Percentiles rank a stretch among this genome's conserved stretches.
Evolutionary conservation across 2,329 filamentous ascomycete genomes (phyloP).

Genomic region (Colletotrichum brevisporum): DNA sequence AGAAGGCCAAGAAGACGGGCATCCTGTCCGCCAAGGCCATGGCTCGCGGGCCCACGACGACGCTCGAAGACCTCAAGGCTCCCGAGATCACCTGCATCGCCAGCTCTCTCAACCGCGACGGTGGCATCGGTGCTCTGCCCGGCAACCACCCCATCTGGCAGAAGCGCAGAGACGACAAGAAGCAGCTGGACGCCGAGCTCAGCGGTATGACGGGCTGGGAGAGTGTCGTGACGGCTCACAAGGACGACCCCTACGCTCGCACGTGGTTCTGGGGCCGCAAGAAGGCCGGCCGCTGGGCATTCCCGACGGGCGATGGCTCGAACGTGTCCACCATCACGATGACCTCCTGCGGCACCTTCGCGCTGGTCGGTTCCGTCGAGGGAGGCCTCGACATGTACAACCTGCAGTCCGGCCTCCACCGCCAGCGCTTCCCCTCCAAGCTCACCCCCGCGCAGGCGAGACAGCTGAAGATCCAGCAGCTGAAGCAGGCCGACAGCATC

Average conservation of each 20-base stretch:
- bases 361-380: constrained; percentile 85
- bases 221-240: constrained; percentile 94
- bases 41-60: constrained; percentile 72
- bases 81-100: constrained; percentile 93
- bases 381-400: constrained; percentile 97
- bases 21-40: constrained; percentile 72
- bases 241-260: constrained; percentile 84
- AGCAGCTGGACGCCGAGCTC: constrained; percentile 76
- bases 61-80: constrained; percentile 84
- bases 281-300: constrained; percentile 91
- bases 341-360: constrained; percentile 94
- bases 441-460: constrained; percentile 84
- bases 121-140: constrained; percentile 88
- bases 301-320: constrained; percentile 87
- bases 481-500: constrained; percentile 71
- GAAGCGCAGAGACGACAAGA: constrained; percentile 76
- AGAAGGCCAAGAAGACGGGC: constrained; percentile 91
- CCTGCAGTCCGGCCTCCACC: constrained; percentile 90
- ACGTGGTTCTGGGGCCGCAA: constrained; percentile 99
- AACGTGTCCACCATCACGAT: constrained; percentile 90
- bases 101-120: constrained; percentile 92
- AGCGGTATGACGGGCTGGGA: constrained; percentile 94
- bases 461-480: constrained; percentile 77
- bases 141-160: constrained; percentile 88
- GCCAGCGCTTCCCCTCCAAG: constrained; percentile 87